A percentile compares a stretch with the other conserved stretches of the same genome.
Evolutionary conservation across 2,329 filamentous ascomycete genomes (phyloP).

Genomic region (Cladophialophora psammophila): DNA sequence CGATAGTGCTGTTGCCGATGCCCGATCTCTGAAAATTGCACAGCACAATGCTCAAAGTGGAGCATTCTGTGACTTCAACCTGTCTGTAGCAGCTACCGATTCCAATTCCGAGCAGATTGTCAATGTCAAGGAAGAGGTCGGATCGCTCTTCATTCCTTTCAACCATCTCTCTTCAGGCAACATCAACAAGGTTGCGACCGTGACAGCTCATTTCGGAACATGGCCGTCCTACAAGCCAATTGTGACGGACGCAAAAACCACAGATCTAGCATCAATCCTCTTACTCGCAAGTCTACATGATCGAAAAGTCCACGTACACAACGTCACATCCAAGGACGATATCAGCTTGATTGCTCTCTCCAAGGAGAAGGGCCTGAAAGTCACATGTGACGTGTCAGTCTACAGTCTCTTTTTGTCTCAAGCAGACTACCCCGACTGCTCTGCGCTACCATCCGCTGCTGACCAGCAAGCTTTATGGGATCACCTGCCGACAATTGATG

Average conservation of each 20-base stretch:
- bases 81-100: slow-evolving; percentile 77
- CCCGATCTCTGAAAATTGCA: slow-evolving; percentile 72
- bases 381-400: slow-evolving; percentile 83
- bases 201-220: slow-evolving; percentile 78
- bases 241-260: slow-evolving; percentile 80
- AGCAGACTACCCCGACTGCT: slow-evolving; percentile 72
- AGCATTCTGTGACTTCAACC: slow-evolving; percentile 79
- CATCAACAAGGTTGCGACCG: slow-evolving; percentile 81
- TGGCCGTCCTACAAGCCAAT: slow-evolving; percentile 83
- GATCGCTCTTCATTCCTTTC: slow-evolving; percentile 82
- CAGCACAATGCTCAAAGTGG: slow-evolving; percentile 73
- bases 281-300: slow-evolving; percentile 79
- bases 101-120: slow-evolving; percentile 77
- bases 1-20: slow-evolving; percentile 75
- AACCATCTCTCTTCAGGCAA: slow-evolving; percentile 77
- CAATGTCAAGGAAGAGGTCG: slow-evolving; percentile 74
- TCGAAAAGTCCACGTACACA: slow-evolving; percentile 80
- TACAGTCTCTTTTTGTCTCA: slow-evolving; percentile 79
- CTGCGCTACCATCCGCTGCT: slow-evolving; percentile 68
- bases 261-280: slow-evolving; percentile 80
- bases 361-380: slow-evolving; percentile 81
- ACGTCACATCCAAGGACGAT: slow-evolving; percentile 81
- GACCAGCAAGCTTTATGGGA: slow-evolving; percentile 80
- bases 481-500: slow-evolving; percentile 74
- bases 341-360: slow-evolving; percentile 77